These are phyloP conservation scores for Xylaria sp. DNA, from an alignment of 2,329 filamentous ascomycete species.

Conservation along the genomic window DNA sequence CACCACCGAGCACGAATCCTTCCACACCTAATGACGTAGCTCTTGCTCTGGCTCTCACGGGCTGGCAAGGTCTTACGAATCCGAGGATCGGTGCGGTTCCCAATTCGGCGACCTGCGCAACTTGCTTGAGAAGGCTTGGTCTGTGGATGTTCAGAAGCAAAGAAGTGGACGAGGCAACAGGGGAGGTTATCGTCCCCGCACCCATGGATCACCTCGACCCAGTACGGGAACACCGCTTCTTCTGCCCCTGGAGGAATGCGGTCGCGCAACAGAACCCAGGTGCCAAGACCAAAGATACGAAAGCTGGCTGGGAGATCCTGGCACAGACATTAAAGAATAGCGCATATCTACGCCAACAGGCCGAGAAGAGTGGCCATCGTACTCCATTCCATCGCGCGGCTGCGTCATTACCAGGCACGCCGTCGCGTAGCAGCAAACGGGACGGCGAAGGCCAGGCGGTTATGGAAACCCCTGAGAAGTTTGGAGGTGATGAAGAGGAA, in stretches of 20 bases:
- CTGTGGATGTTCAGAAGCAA: conserved; percentile 94
- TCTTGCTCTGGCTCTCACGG: conserved; percentile 75
- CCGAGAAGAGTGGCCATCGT: conserved; percentile 46
- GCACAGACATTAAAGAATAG: conserved; percentile 68
- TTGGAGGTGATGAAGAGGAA: conserved; percentile 56
- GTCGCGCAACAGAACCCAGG: conserved; percentile 67
- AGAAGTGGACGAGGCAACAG: conserved; percentile 66
- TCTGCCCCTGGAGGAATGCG: conserved; percentile 82
- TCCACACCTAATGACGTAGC: conserved; percentile 68
- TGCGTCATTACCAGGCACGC: conserved; percentile 46
- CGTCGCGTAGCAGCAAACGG: conserved; percentile 36
- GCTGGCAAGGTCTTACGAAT: conserved; percentile 77
- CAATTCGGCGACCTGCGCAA: conserved; percentile 81
- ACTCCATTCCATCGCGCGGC: conserved; percentile 47
- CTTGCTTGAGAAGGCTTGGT: conserved; percentile 88
- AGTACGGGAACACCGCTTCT: conserved; percentile 79
- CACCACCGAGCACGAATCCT: conserved; percentile 49
- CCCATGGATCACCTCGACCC: conserved; percentile 76
- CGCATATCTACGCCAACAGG: conserved; percentile 59
- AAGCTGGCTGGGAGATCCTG: conserved; percentile 67
- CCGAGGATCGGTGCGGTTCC: conserved; percentile 68
- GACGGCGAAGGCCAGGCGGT: conserved; percentile 40
- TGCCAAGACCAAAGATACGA: conserved; percentile 51
- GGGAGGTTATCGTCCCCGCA: conserved; percentile 65
- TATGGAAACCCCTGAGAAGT: conserved; percentile 40